A percentile compares a stretch with the other conserved stretches of the same genome.
Conservation (phyloP, 768 basidiomycete genomes). For the Agrocybe pediades region DNA sequence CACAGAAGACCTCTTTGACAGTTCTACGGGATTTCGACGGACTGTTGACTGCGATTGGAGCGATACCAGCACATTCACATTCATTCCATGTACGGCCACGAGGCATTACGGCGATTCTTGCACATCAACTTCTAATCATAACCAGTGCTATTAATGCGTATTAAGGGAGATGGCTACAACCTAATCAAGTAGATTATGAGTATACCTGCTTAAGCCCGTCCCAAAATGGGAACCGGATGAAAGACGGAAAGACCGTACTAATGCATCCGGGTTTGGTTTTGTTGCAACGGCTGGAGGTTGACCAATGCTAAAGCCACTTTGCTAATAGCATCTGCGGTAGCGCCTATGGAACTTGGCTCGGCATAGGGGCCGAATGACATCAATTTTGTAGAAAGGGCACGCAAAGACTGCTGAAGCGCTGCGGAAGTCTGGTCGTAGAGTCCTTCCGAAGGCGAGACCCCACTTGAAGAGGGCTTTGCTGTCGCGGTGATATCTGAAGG, state of each 20-base stretch:
- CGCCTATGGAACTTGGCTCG: constrained; percentile 53
- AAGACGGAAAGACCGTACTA: background rate
- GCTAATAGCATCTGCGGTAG: constrained; percentile 67
- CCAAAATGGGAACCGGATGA: background rate
- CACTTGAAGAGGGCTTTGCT: background rate
- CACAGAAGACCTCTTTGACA: background rate
- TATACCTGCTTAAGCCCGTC: background rate
- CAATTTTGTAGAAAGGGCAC: constrained; percentile 52
- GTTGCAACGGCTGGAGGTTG: constrained; percentile 59
- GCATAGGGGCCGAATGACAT: constrained; percentile 40
- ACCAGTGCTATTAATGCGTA: background rate
- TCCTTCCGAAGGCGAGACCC: background rate
- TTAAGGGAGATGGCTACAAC: background rate
- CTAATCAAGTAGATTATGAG: background rate
- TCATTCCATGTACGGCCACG: background rate
- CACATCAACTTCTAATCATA: background rate
- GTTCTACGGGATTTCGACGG: background rate
- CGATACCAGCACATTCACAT: background rate
- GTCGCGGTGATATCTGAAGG: background rate
- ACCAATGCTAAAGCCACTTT: constrained; percentile 65
- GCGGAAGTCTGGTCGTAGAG: constrained; percentile 15
- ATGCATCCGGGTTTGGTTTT: constrained; percentile 37
- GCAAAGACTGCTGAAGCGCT: constrained; percentile 55
- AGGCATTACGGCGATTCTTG: background rate
- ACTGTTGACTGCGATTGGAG: background rate